phyloP scores from a whole-genome alignment of 768 basidiomycete species.

The Kwoniella pini region DNA sequence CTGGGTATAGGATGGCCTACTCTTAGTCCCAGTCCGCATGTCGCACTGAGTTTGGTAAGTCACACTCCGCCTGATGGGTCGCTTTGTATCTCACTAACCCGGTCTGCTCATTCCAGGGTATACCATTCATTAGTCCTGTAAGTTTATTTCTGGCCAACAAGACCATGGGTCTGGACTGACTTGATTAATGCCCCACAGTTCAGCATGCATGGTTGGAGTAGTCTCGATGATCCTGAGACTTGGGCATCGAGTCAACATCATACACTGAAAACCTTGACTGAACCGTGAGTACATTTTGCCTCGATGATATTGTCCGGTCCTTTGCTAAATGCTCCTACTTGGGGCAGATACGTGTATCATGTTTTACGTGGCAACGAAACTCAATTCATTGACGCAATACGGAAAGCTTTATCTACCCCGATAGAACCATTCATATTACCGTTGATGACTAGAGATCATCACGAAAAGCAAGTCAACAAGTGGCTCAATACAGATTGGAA shows the following conservation, averaged over 20 bases:
- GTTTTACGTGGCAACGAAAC: constrained; percentile 20
- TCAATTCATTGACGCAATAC: constrained; percentile 25
- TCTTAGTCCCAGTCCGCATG: constrained; percentile 33
- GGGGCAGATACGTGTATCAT: constrained; percentile 24
- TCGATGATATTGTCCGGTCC: not conserved
- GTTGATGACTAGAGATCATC: constrained; percentile 9
- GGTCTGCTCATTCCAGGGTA: constrained; percentile 11
- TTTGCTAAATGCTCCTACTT: too few relatives aligned
- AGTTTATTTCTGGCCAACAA: not conserved
- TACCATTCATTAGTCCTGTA: constrained; percentile 27
- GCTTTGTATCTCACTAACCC: not conserved
- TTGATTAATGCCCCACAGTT: not conserved
- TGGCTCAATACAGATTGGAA: constrained; percentile 21
- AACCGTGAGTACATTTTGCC: constrained; percentile 3
- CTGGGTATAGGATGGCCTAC: constrained; percentile 39
- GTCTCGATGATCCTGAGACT: constrained; percentile 10
- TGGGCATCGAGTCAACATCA: constrained; percentile 18
- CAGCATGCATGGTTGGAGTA: constrained; percentile 4
- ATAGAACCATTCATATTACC: constrained; percentile 25
- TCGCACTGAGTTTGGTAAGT: constrained; percentile 28
- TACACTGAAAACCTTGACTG: constrained; percentile 10
- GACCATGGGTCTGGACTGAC: not conserved
- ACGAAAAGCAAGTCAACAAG: constrained; percentile 13
- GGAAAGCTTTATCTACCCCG: constrained; percentile 17
- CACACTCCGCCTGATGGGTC: constrained; percentile 2